Base-by-base conservation (phyloP, 345 rosid genomes). In the Psidium friedrichsthalianum region DNA sequence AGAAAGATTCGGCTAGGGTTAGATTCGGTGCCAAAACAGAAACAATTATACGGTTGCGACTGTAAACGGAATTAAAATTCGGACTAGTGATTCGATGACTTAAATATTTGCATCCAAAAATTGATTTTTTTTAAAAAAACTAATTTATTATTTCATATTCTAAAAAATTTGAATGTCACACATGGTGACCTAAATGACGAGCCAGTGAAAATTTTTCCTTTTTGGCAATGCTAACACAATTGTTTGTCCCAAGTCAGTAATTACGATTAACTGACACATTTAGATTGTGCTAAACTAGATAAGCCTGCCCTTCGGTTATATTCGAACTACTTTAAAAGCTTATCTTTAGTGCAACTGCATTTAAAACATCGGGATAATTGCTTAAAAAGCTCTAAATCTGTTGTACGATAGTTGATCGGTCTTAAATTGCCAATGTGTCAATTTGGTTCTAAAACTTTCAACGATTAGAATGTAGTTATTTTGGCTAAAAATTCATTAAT, bases 321-420 rank as follows among this genome's bases (percentile, higher is more conserved):
- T 61, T 27, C 29, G 5, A 14, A 59, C 40, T 27, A 15, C 74
- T 61, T 27, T 27, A 61, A 61, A 61, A 61, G 78, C 3, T 64
- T 64, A 11, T 32, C 22, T 32, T 64, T 32, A 32, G 6, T 16
- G 8, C 1, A 18, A 2, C 1, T 64, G 4, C 1, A n/a, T 18
- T 6, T 36, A 69, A 69, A 32, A 5, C 11, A 69, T 1, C 0
- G 0, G 3, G 78, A 32, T 69, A 18, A 69, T 69, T 32, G 1
- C 18, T 3, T 0, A 18, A 69, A 69, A 69, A 69, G 2, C 32
- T 0, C 3, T 32, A 4, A 18, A 32, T 22, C 2, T 32, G 18
- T 69, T 18, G 0, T 32, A 32, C 2, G 2, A 3, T 1, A 1
- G 0, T 1, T 18, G 32, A 0, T 69, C 0, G 32, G 2, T 32